Conservation (phyloP, 163 green algal genomes). For the Scenedesmus sp. region DNA sequence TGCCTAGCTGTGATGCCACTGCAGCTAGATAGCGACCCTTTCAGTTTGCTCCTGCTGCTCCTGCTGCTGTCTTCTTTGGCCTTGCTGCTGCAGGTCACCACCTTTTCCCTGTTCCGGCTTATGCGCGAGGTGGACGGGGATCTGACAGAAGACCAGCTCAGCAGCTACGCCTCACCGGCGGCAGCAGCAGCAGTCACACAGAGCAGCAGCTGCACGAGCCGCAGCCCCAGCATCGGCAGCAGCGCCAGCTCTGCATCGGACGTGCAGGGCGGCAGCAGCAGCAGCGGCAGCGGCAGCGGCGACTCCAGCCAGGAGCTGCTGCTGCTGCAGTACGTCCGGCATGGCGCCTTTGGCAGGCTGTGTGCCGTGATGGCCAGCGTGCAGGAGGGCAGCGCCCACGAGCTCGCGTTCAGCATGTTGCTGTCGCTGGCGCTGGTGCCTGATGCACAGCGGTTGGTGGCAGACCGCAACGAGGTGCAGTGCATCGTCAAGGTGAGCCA, state of each 20-base stretch:
- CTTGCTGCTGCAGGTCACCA: conserved; percentile 32
- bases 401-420: conserved; percentile 63
- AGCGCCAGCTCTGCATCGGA: neutral
- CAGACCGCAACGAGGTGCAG: conserved; percentile 4
- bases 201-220: neutral
- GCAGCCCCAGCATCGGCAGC: neutral
- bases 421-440: conserved; percentile 58
- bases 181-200: conserved; percentile 23
- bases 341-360: conserved; percentile 24
- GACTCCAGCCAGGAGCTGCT: neutral
- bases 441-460: conserved; percentile 13
- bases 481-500: conserved; percentile 25
- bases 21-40: too few relatives aligned
- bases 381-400: conserved; percentile 35
- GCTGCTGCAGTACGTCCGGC: conserved; percentile 27
- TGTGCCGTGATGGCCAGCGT: neutral
- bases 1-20: too few relatives aligned
- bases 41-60: neutral
- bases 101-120: conserved; percentile 38
- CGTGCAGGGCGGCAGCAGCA: neutral
- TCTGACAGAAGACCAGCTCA: conserved; percentile 39
- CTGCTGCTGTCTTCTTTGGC: neutral
- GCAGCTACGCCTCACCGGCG: neutral
- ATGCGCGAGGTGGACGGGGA: conserved; percentile 30
- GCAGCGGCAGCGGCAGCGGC: neutral